A percentile compares a stretch with the other conserved stretches of the same genome.
Conservation (phyloP, 2,329 filamentous ascomycete species). For the Penicillium sp. region DNA sequence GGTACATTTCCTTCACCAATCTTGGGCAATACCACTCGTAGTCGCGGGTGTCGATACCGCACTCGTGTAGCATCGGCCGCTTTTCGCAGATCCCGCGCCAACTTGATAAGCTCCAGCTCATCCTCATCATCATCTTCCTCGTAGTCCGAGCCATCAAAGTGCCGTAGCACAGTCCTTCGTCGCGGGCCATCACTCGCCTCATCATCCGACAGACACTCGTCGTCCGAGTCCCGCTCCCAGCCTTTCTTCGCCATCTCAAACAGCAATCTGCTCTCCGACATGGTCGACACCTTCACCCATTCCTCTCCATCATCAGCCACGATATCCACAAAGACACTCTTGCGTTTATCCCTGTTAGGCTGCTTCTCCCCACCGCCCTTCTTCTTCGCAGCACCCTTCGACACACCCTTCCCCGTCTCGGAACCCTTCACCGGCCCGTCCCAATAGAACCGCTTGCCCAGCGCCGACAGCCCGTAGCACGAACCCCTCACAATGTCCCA, state of each 20-base stretch:
- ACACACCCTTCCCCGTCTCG: constrained; percentile 5
- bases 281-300: constrained; percentile 70
- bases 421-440: constrained; percentile 21
- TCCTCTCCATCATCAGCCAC: constrained; percentile 63
- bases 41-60: constrained; percentile 60
- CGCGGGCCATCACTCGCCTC: constrained; percentile 23
- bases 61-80: constrained; percentile 61
- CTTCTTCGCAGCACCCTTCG: neutral
- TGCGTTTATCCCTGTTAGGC: constrained; percentile 47
- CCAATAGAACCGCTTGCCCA: constrained; percentile 60
- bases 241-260: constrained; percentile 71
- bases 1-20: constrained; percentile 53
- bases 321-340: constrained; percentile 63
- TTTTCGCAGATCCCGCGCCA: constrained; percentile 59
- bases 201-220: constrained; percentile 43
- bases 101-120: constrained; percentile 61
- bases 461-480: constrained; percentile 58
- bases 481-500: constrained; percentile 63
- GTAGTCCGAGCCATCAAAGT: constrained; percentile 35
- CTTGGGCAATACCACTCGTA: constrained; percentile 64
- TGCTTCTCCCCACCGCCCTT: constrained; percentile 24
- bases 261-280: constrained; percentile 64
- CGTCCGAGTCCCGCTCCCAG: constrained; percentile 56
- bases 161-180: constrained; percentile 29
- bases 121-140: constrained; percentile 53